Percentiles rank a stretch among this genome's conserved stretches.
phyloP scores from a whole-genome alignment of 2,329 filamentous ascomycete genomes.

The Pestalotiopsis sp. region DNA sequence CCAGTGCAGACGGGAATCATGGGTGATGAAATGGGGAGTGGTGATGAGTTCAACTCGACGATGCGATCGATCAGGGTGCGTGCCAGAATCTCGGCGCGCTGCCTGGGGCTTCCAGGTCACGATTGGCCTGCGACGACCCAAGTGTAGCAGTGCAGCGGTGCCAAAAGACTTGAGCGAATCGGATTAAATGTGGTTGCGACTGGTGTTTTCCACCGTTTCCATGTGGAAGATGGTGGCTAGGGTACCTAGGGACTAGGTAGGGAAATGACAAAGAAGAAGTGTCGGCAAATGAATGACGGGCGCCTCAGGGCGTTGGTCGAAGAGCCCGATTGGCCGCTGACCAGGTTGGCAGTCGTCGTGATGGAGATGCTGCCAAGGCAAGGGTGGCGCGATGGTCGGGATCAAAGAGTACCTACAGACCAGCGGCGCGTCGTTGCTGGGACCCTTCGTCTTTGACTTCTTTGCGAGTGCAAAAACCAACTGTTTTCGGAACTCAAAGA shows the following conservation, averaged over 20 bases:
- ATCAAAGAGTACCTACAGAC: background rate
- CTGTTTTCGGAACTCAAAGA: conserved; percentile 32
- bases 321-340: background rate
- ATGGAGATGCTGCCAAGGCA: background rate
- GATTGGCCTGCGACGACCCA: background rate
- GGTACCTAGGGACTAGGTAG: background rate
- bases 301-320: background rate
- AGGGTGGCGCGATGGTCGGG: background rate
- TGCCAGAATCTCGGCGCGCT: background rate
- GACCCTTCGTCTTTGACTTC: conserved; percentile 1
- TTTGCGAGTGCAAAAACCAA: background rate
- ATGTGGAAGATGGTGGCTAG: background rate
- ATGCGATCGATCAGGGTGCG: background rate
- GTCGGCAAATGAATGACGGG: background rate
- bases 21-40: conserved; percentile 7
- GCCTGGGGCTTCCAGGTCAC: background rate
- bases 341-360: background rate
- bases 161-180: background rate
- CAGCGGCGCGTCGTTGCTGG: background rate
- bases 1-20: conserved; percentile 27
- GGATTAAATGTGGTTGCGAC: background rate
- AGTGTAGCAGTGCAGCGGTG: background rate
- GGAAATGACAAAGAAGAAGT: background rate
- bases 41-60: background rate
- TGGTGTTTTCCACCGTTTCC: background rate